Evolutionary conservation across 2,329 filamentous ascomycete species (phyloP).

Genomic region (Alternaria rosae): DNA sequence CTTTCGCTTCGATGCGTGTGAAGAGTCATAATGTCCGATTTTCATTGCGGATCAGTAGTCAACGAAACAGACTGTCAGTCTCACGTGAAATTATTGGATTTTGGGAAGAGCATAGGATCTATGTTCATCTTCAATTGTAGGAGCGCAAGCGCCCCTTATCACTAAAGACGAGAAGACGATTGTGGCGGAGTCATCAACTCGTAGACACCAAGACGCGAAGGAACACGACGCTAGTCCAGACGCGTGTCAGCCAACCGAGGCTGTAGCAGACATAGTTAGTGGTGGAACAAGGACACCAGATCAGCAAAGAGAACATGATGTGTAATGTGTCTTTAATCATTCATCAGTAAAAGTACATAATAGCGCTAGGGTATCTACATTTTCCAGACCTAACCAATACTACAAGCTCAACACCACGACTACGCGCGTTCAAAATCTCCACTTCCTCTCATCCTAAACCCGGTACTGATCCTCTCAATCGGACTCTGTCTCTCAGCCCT

Average conservation of each 20-base stretch:
- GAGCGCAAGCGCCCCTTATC: not conserved
- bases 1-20: not conserved
- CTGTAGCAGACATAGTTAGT: not conserved
- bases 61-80: not conserved
- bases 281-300: not conserved
- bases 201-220: not conserved
- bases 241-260: not conserved
- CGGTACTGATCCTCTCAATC: conserved; percentile 42
- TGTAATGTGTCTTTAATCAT: not conserved
- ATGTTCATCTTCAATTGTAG: not conserved
- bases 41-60: not conserved
- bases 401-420: not conserved
- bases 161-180: not conserved
- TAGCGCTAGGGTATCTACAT: conserved; percentile 3
- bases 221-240: not conserved
- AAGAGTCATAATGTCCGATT: not conserved
- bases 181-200: not conserved
- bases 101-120: not conserved
- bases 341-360: not conserved
- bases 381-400: not conserved
- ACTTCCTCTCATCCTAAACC: conserved; percentile 45
- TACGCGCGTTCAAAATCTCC: conserved; percentile 33
- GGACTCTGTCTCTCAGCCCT: conserved; percentile 26
- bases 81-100: not conserved
- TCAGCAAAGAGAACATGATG: not conserved